These are phyloP conservation scores for Monilinia vaccinii-corymbosi DNA, from an alignment of 2,329 filamentous ascomycete species.

Conservation along the genomic window DNA sequence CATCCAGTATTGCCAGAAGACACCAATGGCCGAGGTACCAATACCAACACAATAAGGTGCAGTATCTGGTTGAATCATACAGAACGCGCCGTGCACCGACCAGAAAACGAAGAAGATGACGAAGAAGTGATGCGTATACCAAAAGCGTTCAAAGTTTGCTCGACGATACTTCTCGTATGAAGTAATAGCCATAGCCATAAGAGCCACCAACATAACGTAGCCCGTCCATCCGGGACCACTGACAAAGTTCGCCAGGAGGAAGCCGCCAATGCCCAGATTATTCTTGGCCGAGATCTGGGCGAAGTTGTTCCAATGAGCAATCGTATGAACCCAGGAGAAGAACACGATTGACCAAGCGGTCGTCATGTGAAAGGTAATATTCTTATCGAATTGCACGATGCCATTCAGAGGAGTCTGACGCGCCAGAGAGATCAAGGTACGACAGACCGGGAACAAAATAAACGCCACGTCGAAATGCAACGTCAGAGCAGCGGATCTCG, in stretches of 20 bases:
- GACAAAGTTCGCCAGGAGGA: conserved; percentile 65
- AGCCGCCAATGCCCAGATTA: conserved; percentile 69
- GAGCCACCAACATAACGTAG: conserved; percentile 70
- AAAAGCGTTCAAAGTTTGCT: conserved; percentile 81
- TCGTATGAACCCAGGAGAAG: conserved; percentile 78
- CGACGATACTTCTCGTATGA: conserved; percentile 69
- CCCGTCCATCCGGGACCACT: conserved; percentile 80
- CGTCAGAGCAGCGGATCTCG: conserved; percentile 64
- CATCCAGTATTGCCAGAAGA: conserved; percentile 89
- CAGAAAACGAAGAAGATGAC: conserved; percentile 85
- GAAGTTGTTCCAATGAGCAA: conserved; percentile 83
- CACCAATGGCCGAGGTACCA: conserved; percentile 56
- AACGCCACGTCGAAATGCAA: conserved; percentile 76
- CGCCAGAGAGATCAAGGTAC: conserved; percentile 72
- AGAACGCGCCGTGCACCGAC: conserved; percentile 82
- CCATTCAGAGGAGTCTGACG: conserved; percentile 76
- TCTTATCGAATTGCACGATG: conserved; percentile 83
- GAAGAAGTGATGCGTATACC: conserved; percentile 85
- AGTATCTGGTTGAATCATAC: conserved; percentile 81
- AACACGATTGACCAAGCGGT: conserved; percentile 84
- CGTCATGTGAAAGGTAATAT: conserved; percentile 79
- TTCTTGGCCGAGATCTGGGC: conserved; percentile 67
- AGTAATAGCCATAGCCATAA: conserved; percentile 72
- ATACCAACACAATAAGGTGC: conserved; percentile 68
- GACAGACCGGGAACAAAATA: conserved; percentile 72